Evolutionary conservation across 352 stramenopile genomes (phyloP).

Genomic region (Phytophthora chlamydospora): DNA sequence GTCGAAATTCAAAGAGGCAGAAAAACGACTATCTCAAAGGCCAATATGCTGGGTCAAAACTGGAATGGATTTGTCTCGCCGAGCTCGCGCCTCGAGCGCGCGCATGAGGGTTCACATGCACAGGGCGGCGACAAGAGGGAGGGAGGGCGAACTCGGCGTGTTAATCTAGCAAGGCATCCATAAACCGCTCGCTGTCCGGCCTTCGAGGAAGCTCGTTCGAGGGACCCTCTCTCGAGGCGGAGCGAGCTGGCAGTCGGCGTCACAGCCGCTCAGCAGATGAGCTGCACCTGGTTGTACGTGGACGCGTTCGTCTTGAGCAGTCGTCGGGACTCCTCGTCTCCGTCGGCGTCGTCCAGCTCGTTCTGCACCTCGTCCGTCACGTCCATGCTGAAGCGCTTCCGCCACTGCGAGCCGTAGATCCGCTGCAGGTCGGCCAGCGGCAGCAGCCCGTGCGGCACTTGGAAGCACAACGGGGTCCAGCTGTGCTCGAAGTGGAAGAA

Average conservation of each 20-base stretch:
- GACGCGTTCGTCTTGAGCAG: constrained; percentile 41
- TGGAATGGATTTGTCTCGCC: constrained; percentile 25
- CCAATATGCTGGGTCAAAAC: constrained; percentile 9
- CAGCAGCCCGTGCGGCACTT: constrained; percentile 37
- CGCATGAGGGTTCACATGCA: background rate
- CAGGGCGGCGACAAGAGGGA: constrained; percentile 1
- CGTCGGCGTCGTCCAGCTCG: constrained; percentile 46
- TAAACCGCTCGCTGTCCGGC: constrained; percentile 16
- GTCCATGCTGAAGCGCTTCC: constrained; percentile 64
- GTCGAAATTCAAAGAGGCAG: background rate
- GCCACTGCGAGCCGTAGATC: constrained; percentile 33
- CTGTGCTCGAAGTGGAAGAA: constrained; percentile 85
- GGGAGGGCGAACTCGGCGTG: constrained; percentile 3
- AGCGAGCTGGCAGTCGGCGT: constrained; percentile 12
- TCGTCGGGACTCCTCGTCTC: constrained; percentile 29
- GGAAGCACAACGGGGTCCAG: constrained; percentile 64
- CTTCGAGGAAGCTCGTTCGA: constrained; percentile 26
- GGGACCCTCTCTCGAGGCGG: constrained; percentile 19
- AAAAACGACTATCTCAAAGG: background rate
- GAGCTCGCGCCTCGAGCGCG: background rate
- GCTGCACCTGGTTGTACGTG: constrained; percentile 45
- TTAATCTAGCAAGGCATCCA: constrained; percentile 22
- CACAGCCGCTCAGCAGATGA: constrained; percentile 44
- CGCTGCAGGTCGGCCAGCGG: constrained; percentile 43
- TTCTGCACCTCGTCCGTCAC: constrained; percentile 48